Evolutionary conservation across 108 stramenopile species (phyloP).

Genomic region (Aurantiochytrium sp.): DNA sequence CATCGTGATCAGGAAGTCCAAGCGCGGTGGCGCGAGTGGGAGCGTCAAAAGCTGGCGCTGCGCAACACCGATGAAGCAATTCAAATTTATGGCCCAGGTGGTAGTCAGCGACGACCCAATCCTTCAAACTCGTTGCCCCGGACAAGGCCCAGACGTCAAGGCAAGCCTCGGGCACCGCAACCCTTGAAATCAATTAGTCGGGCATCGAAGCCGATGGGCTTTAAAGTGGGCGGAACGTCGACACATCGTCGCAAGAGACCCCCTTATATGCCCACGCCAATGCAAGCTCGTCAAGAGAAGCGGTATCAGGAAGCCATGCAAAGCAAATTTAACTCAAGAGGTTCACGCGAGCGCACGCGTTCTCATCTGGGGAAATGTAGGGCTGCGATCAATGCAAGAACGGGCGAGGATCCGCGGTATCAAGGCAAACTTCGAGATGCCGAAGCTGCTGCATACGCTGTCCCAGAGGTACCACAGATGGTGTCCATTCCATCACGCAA

Average conservation of each 20-base stretch:
- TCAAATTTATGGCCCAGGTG: neutral
- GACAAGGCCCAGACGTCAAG: too few species aligned
- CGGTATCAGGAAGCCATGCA: neutral
- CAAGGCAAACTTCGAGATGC: too few species aligned
- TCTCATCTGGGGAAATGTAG: neutral
- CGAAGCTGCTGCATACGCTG: too few species aligned
- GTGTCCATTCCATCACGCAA: too few species aligned
- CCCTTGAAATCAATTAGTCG: too few species aligned
- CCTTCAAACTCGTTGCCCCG: neutral
- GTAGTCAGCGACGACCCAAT: neutral
- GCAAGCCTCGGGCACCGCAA: too few species aligned
- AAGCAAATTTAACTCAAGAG: neutral
- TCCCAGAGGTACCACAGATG: too few species aligned
- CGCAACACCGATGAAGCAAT: neutral
- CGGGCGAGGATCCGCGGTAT: too few species aligned
- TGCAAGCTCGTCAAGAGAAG: neutral
- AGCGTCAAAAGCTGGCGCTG: neutral
- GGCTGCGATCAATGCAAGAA: too few species aligned
- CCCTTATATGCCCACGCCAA: neutral
- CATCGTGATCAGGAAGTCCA: neutral
- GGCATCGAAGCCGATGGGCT: too few species aligned
- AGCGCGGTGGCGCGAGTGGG: neutral
- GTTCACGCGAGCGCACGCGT: neutral
- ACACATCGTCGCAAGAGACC: neutral
- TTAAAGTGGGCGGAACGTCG: too few species aligned